Conservation (phyloP, 2,329 filamentous ascomycete genomes). For the Parasarocladium wereldwijsianum region DNA sequence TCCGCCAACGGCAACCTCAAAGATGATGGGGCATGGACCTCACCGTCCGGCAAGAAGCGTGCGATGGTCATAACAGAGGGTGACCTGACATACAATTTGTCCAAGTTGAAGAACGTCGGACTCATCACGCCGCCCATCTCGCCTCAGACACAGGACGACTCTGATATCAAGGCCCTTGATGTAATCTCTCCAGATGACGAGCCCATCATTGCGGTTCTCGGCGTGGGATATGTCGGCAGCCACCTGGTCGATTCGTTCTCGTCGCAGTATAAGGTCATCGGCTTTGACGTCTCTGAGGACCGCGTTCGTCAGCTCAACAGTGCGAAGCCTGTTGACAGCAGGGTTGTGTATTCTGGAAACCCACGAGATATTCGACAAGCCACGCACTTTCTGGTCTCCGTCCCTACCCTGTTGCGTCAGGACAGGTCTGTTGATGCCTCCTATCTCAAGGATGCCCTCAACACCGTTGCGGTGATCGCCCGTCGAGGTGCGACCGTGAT, state of each 20-base stretch:
- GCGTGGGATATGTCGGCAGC: conserved; percentile 36
- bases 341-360: conserved; percentile 22
- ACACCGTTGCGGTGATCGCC: conserved; percentile 23
- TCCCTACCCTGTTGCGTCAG: conserved; percentile 32
- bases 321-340: conserved; percentile 12
- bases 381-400: conserved; percentile 37
- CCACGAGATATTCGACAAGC: conserved; percentile 22
- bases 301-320: conserved; percentile 20
- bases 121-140: conserved; percentile 6
- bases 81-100: too few species aligned
- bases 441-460: conserved; percentile 27
- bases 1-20: too few species aligned
- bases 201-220: conserved; percentile 31
- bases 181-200: conserved; percentile 10
- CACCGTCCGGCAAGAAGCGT: too few species aligned
- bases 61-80: too few species aligned
- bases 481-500: conserved; percentile 30
- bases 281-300: conserved; percentile 30
- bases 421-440: conserved; percentile 33
- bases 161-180: conserved; percentile 2
- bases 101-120: too few species aligned
- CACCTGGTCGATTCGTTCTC: conserved; percentile 31
- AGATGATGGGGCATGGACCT: too few species aligned
- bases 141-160: conserved; percentile 1
- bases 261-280: conserved; percentile 24